Evolutionary conservation across 331 rosid genomes (phyloP).

Genomic region (Cydonia oblonga): DNA sequence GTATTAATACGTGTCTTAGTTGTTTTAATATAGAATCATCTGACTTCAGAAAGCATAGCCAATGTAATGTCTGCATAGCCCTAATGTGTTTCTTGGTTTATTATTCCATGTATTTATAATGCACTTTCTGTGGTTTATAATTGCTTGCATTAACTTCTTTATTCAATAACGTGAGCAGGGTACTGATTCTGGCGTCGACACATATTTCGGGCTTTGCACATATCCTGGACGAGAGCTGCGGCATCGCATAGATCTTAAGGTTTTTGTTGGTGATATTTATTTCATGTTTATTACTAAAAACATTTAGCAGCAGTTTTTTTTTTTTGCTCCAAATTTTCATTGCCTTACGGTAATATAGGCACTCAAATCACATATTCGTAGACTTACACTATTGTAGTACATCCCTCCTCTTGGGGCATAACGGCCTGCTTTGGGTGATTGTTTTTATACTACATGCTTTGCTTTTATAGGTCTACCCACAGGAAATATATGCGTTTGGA

Average conservation of each 20-base stretch:
- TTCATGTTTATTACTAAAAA: background rate
- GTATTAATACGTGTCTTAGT: background rate
- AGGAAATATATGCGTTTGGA: conserved; percentile 78
- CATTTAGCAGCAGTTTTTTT: background rate
- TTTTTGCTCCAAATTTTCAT: background rate
- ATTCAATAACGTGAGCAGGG: conserved; percentile 37
- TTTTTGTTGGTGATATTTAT: conserved; percentile 5
- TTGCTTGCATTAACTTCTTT: conserved; percentile 1
- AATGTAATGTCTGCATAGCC: background rate
- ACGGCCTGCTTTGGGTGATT: background rate
- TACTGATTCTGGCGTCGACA: conserved; percentile 79
- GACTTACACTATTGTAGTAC: background rate
- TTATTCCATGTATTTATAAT: background rate
- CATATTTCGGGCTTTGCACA: conserved; percentile 86
- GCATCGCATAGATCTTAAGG: conserved; percentile 93
- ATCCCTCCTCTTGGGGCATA: background rate
- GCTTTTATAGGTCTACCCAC: conserved; percentile 63
- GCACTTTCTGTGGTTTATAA: background rate
- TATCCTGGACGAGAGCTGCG: conserved; percentile 82
- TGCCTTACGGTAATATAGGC: background rate
- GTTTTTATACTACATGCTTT: background rate
- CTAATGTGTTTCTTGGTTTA: background rate
- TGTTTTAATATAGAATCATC: background rate
- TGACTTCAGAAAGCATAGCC: background rate
- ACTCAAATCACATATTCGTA: background rate